Base-by-base conservation (phyloP, 805 yeast species). In the Grigorovia humatica region DNA sequence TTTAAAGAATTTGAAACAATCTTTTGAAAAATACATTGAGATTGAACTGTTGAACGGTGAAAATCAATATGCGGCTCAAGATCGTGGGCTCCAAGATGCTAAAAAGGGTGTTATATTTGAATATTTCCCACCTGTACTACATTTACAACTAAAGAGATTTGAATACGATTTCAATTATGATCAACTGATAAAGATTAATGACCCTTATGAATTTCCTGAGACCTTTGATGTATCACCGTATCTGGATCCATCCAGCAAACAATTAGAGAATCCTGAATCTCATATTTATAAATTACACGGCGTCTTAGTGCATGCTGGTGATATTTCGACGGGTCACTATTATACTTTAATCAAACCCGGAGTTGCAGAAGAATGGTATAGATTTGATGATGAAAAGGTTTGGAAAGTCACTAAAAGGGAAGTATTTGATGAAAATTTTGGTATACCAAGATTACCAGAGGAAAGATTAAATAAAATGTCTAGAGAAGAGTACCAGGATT, bases 371-470 rank as follows among this genome's bases (percentile, higher is more conserved):
- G 70, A 77, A 43, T 93, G 99, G 99, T 83, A 78, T 65, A 76
- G 91, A 62, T 93, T 91, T 72, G 99, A 93, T 66, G 99, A 93
- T 68, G 99, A 93, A 62, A 79, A 83, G 54, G 99, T 93, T 32
- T 86, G 95, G 77, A 79, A 81, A 59, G 97, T 86, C 1, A 86
- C 96, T 0, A 76, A 80, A 41, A 76, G 76, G 51, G 96, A 91
- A 60, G 99, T 89, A 0, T 85, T 90, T 61, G 90, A 89, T 41
- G 96, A 88, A 51, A 93, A 91, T 65, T 93, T 81, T 70, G 99
- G 99, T 4, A 87, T 88, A 18, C 82, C 82, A 51, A 78, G 77
- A 52, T 57, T 81, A 18, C 61, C 79, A 1, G 77, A 74, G 20
- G 73, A 71, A 12, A 75, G 76, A 45, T 65, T 81, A 19, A 70